Percentiles rank a stretch among this genome's conserved stretches.
Evolutionary conservation across 2,329 filamentous ascomycete genomes (phyloP).

Genomic region (Penicillium sp.): DNA sequence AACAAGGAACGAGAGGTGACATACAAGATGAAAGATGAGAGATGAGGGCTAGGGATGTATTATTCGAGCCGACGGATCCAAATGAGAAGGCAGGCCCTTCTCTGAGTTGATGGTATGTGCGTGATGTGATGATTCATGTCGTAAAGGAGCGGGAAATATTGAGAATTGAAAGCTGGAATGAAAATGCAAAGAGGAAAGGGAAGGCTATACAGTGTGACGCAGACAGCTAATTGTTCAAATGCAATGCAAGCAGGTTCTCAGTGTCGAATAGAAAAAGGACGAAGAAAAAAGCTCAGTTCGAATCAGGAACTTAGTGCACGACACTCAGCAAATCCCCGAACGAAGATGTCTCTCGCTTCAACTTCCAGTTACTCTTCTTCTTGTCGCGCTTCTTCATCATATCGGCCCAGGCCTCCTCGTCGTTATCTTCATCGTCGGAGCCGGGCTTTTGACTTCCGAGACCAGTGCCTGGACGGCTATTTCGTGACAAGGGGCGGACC

Average conservation of each 20-base stretch:
- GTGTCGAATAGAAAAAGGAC: neutral
- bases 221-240: neutral
- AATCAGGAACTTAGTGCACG: slow-evolving; percentile 30
- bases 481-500: slow-evolving; percentile 30
- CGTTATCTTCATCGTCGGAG: slow-evolving; percentile 46
- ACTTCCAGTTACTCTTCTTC: slow-evolving; percentile 49
- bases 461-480: slow-evolving; percentile 16
- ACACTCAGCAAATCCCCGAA: slow-evolving; percentile 41
- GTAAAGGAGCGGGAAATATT: slow-evolving; percentile 5
- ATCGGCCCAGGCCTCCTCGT: slow-evolving; percentile 52
- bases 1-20: neutral
- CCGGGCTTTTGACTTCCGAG: slow-evolving; percentile 18
- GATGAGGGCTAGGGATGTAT: neutral
- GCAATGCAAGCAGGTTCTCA: slow-evolving; percentile 9
- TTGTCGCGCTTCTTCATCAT: slow-evolving; percentile 52
- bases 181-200: slow-evolving; percentile 5
- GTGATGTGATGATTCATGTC: slow-evolving; percentile 18
- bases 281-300: slow-evolving; percentile 6
- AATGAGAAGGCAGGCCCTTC: neutral
- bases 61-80: neutral
- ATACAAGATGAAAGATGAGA: slow-evolving; percentile 1
- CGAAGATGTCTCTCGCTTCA: slow-evolving; percentile 40
- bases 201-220: slow-evolving; percentile 18
- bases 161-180: neutral
- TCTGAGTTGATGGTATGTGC: slow-evolving; percentile 20